Evolutionary conservation across 169 alveolate species (phyloP).

Genomic region (Cryptosporidium muris): DNA sequence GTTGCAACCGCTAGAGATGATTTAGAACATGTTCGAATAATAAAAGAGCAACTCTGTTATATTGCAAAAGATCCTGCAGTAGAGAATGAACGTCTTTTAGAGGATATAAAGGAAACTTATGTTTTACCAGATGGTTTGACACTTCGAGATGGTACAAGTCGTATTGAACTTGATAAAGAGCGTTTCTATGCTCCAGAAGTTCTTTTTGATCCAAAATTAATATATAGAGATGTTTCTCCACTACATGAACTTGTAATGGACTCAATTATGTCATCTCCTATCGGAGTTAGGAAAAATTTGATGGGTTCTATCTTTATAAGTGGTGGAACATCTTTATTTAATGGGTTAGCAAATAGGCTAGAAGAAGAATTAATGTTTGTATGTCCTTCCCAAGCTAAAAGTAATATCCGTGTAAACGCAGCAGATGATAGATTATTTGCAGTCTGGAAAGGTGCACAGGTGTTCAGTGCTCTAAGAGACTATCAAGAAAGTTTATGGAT

Average conservation of each 20-base stretch:
- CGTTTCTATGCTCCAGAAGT: constrained; percentile 86
- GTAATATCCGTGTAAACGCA: constrained; percentile 47
- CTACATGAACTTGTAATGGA: constrained; percentile 75
- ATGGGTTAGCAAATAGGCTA: constrained; percentile 68
- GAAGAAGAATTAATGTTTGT: constrained; percentile 68
- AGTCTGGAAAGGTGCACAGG: constrained; percentile 67
- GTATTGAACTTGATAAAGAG: constrained; percentile 81
- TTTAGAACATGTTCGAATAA: constrained; percentile 77
- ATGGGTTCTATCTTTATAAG: constrained; percentile 74
- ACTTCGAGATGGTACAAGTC: constrained; percentile 79
- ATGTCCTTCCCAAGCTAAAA: constrained; percentile 71
- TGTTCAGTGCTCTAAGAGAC: constrained; percentile 67
- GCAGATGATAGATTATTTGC: constrained; percentile 58
- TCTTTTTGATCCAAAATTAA: constrained; percentile 81
- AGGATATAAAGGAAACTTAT: constrained; percentile 74
- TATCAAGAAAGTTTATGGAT: constrained; percentile 76
- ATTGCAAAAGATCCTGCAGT: constrained; percentile 82
- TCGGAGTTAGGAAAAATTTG: constrained; percentile 74
- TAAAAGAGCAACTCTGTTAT: constrained; percentile 85
- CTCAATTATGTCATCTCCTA: constrained; percentile 76
- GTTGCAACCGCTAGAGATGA: constrained; percentile 81
- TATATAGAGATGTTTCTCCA: constrained; percentile 75
- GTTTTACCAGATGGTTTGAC: constrained; percentile 86
- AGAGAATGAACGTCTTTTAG: constrained; percentile 78
- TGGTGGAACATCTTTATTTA: constrained; percentile 75